Percentiles rank a stretch among this genome's conserved stretches.
Evolutionary conservation across 306 rosid species (phyloP).

Genomic region (Pterocarpus santalinus): DNA sequence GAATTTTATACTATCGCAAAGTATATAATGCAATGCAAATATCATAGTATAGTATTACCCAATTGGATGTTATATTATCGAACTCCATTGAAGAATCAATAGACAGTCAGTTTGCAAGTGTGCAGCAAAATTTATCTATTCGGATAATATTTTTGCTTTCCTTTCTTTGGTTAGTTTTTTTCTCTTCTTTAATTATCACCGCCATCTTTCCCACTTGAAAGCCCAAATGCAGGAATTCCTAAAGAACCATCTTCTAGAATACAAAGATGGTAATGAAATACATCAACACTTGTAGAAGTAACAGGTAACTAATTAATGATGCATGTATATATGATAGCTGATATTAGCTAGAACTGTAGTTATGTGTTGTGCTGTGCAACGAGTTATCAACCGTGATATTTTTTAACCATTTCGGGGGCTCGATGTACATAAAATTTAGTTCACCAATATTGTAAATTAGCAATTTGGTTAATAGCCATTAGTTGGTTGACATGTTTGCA

Average conservation of each 20-base stretch:
- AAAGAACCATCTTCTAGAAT: slow-evolving; percentile 31
- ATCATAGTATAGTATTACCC: no score
- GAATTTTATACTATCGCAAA: no score
- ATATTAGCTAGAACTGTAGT: background rate
- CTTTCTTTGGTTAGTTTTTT: background rate
- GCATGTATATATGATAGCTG: slow-evolving; percentile 42
- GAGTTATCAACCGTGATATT: slow-evolving; percentile 30
- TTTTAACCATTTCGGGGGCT: slow-evolving; percentile 56
- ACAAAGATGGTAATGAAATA: slow-evolving; percentile 4
- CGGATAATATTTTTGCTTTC: no score
- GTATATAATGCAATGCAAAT: no score
- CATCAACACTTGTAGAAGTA: slow-evolving; percentile 25
- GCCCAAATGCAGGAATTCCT: slow-evolving; percentile 53
- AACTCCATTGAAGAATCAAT: no score
- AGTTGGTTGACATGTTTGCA: slow-evolving; percentile 66
- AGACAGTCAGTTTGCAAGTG: no score
- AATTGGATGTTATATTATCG: no score
- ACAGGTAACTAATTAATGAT: slow-evolving; percentile 38
- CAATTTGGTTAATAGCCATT: slow-evolving; percentile 43
- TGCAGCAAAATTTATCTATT: background rate
- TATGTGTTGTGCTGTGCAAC: slow-evolving; percentile 41
- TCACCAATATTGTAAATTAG: slow-evolving; percentile 28
- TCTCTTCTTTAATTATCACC: slow-evolving; percentile 22
- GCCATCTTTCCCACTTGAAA: slow-evolving; percentile 46
- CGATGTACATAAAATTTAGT: slow-evolving; percentile 48